These are phyloP conservation scores for Hysterangium stoloniferum DNA, from an alignment of 768 basidiomycete genomes.

Conservation along the genomic window DNA sequence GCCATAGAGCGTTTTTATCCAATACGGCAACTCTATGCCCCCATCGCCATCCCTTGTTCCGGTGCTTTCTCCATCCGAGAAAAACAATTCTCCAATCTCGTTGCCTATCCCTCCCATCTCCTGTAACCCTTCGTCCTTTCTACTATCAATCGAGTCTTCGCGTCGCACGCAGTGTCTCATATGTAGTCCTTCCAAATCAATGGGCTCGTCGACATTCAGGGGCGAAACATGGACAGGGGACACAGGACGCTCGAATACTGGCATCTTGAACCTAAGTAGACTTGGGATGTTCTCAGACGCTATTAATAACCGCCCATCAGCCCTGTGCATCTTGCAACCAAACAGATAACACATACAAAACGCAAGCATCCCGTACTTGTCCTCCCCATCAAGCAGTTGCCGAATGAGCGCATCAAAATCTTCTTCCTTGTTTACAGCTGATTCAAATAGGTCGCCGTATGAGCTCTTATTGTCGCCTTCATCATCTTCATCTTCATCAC, in stretches of 20 bases:
- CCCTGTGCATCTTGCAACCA: not conserved
- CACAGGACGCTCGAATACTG: slow-evolving; percentile 8
- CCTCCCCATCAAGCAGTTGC: slow-evolving; percentile 34
- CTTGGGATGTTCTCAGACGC: not conserved
- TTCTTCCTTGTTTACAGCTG: not conserved
- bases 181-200: slow-evolving; percentile 32
- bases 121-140: not conserved
- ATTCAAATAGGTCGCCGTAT: slow-evolving; percentile 16
- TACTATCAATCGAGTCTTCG: too few species aligned
- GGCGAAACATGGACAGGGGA: slow-evolving; percentile 27
- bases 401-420: slow-evolving; percentile 23
- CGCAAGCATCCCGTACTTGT: slow-evolving; percentile 43
- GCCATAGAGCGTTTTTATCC: too few species aligned
- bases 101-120: not conserved
- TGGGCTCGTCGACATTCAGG: slow-evolving; percentile 27
- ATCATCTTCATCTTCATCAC: slow-evolving; percentile 10
- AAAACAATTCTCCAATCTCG: not conserved
- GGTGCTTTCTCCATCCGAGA: not conserved
- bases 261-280: slow-evolving; percentile 11
- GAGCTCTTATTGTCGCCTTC: slow-evolving; percentile 16
- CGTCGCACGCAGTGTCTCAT: slow-evolving; percentile 24
- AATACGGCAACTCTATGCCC: too few species aligned
- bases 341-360: slow-evolving; percentile 29
- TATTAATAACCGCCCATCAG: not conserved
- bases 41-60: not conserved